These are phyloP conservation scores for Zymoseptoria brevis DNA, from an alignment of 2,329 filamentous ascomycete genomes.

Conservation along the genomic window DNA sequence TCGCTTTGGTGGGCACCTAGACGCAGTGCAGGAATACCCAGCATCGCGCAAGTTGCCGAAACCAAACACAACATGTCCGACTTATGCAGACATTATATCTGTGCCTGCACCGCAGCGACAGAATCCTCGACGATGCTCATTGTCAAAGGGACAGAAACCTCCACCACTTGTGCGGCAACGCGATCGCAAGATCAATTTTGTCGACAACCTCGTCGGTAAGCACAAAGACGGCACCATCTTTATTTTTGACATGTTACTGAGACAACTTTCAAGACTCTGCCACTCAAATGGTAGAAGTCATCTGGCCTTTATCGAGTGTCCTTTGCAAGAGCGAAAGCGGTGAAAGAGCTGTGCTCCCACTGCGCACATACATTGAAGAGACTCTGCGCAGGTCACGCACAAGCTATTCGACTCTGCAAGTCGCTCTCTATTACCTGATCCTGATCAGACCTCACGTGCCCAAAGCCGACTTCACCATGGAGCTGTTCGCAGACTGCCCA, in stretches of 20 bases:
- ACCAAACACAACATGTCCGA: slow-evolving; percentile 15
- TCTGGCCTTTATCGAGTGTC: slow-evolving; percentile 86
- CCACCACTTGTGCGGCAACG: slow-evolving; percentile 75
- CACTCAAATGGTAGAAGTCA: slow-evolving; percentile 91
- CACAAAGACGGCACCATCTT: slow-evolving; percentile 17
- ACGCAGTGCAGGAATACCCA: slow-evolving; percentile 4
- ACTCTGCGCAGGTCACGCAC: slow-evolving; percentile 89
- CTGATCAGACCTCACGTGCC: slow-evolving; percentile 88
- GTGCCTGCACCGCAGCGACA: slow-evolving; percentile 57
- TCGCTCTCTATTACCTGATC: slow-evolving; percentile 91
- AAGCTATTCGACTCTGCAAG: slow-evolving; percentile 94
- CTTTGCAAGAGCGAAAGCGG: slow-evolving; percentile 63
- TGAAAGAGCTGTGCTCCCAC: slow-evolving; percentile 71
- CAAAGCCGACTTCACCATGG: slow-evolving; percentile 73
- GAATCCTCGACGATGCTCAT: slow-evolving; percentile 51
- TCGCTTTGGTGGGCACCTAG: slow-evolving; percentile 8
- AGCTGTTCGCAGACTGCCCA: slow-evolving; percentile 66
- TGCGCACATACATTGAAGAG: slow-evolving; percentile 96
- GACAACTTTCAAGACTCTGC: slow-evolving; percentile 66
- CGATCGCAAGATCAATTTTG: slow-evolving; percentile 89
- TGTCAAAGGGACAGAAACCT: slow-evolving; percentile 52
- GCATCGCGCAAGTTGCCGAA: slow-evolving; percentile 7
- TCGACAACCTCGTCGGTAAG: slow-evolving; percentile 97
- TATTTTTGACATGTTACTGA: slow-evolving; percentile 29
- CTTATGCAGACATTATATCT: slow-evolving; percentile 34